Evolutionary conservation across 495 filamentous ascomycete species (phyloP).

Genomic region (Trichoderma orchidacearum): DNA sequence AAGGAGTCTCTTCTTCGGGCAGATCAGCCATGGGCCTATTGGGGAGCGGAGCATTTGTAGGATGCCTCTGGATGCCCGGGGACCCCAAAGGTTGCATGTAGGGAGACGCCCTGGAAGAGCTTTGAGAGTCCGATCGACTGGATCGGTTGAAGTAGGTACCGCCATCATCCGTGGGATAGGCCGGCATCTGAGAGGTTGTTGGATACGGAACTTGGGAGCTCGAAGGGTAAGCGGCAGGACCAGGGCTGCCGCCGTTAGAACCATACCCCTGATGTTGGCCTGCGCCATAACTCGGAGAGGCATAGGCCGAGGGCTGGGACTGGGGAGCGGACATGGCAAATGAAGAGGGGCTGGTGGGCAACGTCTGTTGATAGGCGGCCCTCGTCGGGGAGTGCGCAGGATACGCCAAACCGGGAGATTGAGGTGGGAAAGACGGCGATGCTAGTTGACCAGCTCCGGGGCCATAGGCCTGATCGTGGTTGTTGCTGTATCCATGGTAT

Average conservation of each 20-base stretch:
- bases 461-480: constrained; percentile 21
- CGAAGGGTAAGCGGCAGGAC: constrained; percentile 15
- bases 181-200: constrained; percentile 29
- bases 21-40: constrained; percentile 32
- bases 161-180: constrained; percentile 27
- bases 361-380: background rate
- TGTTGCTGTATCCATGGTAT: constrained; percentile 26
- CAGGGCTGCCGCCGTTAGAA: constrained; percentile 15
- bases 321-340: constrained; percentile 4
- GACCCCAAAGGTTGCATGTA: constrained; percentile 14
- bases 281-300: constrained; percentile 7
- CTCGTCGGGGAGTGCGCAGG: constrained; percentile 15
- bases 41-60: constrained; percentile 40
- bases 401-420: constrained; percentile 7
- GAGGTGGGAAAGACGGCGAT: constrained; percentile 7
- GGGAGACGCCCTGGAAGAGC: constrained; percentile 26
- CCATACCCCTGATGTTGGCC: constrained; percentile 16
- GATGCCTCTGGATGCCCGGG: constrained; percentile 31
- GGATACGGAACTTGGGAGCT: constrained; percentile 31
- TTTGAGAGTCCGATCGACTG: constrained; percentile 27
- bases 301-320: constrained; percentile 13
- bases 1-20: constrained; percentile 20
- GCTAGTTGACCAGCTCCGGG: constrained; percentile 17
- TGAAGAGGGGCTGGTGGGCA: constrained; percentile 3
- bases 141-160: constrained; percentile 24